A percentile compares a stretch with the other conserved stretches of the same genome.
These are phyloP conservation scores for Pseudogymnoascus sp. DNA, from an alignment of 2,329 filamentous ascomycete genomes.

Conservation along the genomic window DNA sequence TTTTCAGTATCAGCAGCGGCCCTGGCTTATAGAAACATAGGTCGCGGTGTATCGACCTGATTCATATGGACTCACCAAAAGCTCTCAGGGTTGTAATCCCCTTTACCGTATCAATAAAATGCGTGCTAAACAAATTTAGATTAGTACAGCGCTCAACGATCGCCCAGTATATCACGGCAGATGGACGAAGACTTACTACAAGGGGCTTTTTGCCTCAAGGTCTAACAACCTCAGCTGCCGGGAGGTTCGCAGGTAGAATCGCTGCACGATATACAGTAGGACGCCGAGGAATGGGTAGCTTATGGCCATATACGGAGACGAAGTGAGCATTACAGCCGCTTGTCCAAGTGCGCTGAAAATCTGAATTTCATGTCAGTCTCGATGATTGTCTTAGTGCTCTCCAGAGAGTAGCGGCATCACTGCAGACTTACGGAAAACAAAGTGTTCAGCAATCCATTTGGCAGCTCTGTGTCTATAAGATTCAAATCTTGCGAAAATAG, in stretches of 20 bases:
- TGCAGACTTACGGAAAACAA: slow-evolving; percentile 11
- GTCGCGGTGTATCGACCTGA: neutral
- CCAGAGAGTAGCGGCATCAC: neutral
- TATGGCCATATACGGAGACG: slow-evolving; percentile 8
- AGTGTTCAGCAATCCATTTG: slow-evolving; percentile 13
- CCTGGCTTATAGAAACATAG: neutral
- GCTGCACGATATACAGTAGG: slow-evolving; percentile 24
- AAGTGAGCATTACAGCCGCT: slow-evolving; percentile 4
- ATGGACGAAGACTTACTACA: slow-evolving; percentile 27
- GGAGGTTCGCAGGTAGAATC: slow-evolving; percentile 39
- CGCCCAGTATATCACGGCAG: neutral
- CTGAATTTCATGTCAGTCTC: neutral
- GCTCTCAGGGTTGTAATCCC: slow-evolving; percentile 38
- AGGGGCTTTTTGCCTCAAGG: slow-evolving; percentile 34
- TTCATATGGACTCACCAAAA: slow-evolving; percentile 28
- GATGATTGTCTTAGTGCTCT: neutral
- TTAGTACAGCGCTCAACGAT: slow-evolving; percentile 2
- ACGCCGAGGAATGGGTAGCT: slow-evolving; percentile 7
- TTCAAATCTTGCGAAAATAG: slow-evolving; percentile 39
- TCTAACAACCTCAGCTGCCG: slow-evolving; percentile 41
- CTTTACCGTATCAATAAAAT: slow-evolving; percentile 37
- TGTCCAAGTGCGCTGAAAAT: neutral
- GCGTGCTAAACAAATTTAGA: slow-evolving; percentile 12
- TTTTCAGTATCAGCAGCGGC: neutral
- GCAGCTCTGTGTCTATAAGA: slow-evolving; percentile 19